Base-by-base conservation (phyloP, 768 basidiomycete species). In the Lentinula guzmanii region DNA sequence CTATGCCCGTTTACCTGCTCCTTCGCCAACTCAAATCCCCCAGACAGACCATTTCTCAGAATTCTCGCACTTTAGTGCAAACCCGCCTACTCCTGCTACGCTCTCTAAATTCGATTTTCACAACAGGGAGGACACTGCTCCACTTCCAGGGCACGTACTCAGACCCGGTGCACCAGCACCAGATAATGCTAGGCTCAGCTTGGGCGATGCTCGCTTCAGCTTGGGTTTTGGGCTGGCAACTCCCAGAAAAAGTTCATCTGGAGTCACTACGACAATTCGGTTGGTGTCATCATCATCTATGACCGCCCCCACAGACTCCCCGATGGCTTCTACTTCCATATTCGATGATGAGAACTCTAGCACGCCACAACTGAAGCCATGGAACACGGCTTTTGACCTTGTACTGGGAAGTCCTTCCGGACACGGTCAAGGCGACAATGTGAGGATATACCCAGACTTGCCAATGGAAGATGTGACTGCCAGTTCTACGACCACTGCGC, bases 371-470 rank as follows among this genome's bases (percentile, higher is more conserved):
- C 79, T 93, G 3, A 78, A 82, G 64, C 85, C 89, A 0, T 85
- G 87, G 67, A 73, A 81, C 51, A 89, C 89, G 2, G 76, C 77
- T 9, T 91, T 90, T 65, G 89, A 91, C 63, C 76, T 91, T 33
- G 79, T 82, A 18, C 76, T 87, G 64, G 82, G 77, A 24, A 86
- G 83, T 50, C 89, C 86, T 0, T 66, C 70, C 4, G 68, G 57
- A 1, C 65, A 72, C 15, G 69, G 70, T 53, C 69, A 75, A 64
- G 79, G 80, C 76, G 48, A 64, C 16, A 62, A 61, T 62, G 69
- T 68, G 53, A 70, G 71, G 1, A 50, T 82, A 34, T 81, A 82
- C 57, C 79, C 80, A 2, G 34, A 52, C 59, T 52, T 60, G 59
- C 59, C 59, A 2, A n/a, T 52, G 24, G 59, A 60, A 8, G 45